Percentiles rank a stretch among this genome's conserved stretches.
Evolutionary conservation across 768 basidiomycete genomes (phyloP).

Genomic region (Rhizopogon roseolus): DNA sequence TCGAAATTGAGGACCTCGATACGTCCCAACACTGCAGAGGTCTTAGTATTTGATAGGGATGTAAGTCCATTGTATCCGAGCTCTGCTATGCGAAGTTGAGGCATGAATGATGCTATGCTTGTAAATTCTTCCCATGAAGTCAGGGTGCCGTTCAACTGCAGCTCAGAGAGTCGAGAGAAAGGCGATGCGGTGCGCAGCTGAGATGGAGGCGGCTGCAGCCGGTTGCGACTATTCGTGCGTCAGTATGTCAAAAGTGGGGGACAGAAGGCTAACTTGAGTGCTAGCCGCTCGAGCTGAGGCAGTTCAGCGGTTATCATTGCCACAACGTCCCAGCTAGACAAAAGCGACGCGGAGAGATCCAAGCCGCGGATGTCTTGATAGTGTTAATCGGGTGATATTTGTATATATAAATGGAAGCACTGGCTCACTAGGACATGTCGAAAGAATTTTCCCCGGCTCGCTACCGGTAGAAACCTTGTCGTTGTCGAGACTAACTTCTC

Average conservation of each 20-base stretch:
- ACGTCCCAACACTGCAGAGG: constrained; percentile 14
- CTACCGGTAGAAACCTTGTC: constrained; percentile 54
- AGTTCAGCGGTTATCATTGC: constrained; percentile 61
- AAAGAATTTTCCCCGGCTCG: constrained; percentile 43
- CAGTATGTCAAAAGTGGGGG: constrained; percentile 8
- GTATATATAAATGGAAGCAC: constrained; percentile 2
- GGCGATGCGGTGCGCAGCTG: constrained; percentile 28
- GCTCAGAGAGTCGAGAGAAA: constrained; percentile 52
- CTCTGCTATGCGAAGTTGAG: constrained; percentile 52
- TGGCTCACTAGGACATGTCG: constrained; percentile 65
- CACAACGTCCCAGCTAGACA: constrained; percentile 68
- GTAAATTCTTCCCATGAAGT: constrained; percentile 68
- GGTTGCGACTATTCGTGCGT: constrained; percentile 53
- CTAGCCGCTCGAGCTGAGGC: constrained; percentile 55
- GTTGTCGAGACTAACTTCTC: constrained; percentile 77
- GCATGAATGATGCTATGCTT: constrained; percentile 46
- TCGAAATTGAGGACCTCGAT: constrained; percentile 66
- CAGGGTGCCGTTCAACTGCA: constrained; percentile 73
- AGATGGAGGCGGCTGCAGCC: constrained; percentile 43
- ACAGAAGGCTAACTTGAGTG: constrained; percentile 65
- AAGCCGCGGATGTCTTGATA: constrained; percentile 67
- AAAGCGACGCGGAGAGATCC: constrained; percentile 73
- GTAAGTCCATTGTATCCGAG: constrained; percentile 64
- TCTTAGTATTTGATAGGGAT: constrained; percentile 17
- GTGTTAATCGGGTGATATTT: constrained; percentile 11